Evolutionary conservation across 1,139 yeast genomes (phyloP).

Genomic region (Protomyces inouyei): DNA sequence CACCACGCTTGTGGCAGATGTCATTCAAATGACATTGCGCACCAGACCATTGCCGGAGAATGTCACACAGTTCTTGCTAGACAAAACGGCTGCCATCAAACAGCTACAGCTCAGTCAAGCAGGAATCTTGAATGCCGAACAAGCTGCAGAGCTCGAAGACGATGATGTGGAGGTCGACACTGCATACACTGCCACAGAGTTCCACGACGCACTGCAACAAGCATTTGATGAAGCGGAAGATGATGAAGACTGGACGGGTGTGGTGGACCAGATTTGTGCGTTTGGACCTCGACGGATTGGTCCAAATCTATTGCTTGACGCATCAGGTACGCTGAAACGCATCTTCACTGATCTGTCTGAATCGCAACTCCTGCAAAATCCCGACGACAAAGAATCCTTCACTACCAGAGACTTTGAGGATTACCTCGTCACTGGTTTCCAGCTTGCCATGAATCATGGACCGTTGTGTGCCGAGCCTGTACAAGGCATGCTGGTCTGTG

Average conservation of each 20-base stretch:
- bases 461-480: conserved; percentile 85
- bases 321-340: conserved; percentile 43
- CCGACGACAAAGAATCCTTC: neutral
- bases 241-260: conserved; percentile 33
- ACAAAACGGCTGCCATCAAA: conserved; percentile 46
- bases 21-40: conserved; percentile 45
- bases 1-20: conserved; percentile 37
- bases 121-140: conserved; percentile 28
- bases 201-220: neutral
- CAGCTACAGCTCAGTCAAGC: conserved; percentile 33
- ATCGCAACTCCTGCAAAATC: conserved; percentile 31
- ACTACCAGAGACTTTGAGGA: conserved; percentile 47
- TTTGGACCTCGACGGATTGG: conserved; percentile 80
- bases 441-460: conserved; percentile 75
- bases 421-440: conserved; percentile 75
- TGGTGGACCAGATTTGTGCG: conserved; percentile 48
- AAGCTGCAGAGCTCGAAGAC: conserved; percentile 18
- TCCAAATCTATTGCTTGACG: conserved; percentile 67
- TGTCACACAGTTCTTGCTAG: conserved; percentile 50
- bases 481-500: conserved; percentile 66
- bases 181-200: neutral
- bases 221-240: conserved; percentile 1
- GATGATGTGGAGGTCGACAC: conserved; percentile 6
- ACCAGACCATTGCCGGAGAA: conserved; percentile 56
- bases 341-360: conserved; percentile 31